Percentiles rank a stretch among this genome's conserved stretches.
phyloP scores from a whole-genome alignment of 352 stramenopile genomes.

The Peronosclerospora sorghi region DNA sequence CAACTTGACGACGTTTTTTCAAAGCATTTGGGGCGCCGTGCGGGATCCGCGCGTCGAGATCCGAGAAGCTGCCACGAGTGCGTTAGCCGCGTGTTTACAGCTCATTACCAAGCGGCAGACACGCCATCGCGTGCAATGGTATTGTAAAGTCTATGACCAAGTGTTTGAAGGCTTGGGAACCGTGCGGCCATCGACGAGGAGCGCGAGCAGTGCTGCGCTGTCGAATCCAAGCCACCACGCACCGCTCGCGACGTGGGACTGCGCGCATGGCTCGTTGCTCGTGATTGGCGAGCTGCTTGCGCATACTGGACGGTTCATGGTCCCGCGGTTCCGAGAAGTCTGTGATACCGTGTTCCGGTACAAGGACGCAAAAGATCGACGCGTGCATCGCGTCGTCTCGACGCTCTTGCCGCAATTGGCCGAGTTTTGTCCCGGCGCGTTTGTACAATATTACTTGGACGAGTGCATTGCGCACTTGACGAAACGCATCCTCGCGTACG shows the following conservation, averaged over 20 bases:
- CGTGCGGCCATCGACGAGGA: slow-evolving; percentile 10
- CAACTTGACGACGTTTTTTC: slow-evolving; percentile 87
- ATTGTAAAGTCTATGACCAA: slow-evolving; percentile 88
- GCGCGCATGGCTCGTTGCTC: slow-evolving; percentile 91
- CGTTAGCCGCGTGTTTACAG: slow-evolving; percentile 80
- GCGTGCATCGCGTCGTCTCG: slow-evolving; percentile 75
- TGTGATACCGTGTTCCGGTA: slow-evolving; percentile 91
- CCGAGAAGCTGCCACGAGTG: slow-evolving; percentile 67
- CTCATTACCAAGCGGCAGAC: slow-evolving; percentile 78
- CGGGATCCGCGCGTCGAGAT: slow-evolving; percentile 69
- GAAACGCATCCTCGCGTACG: slow-evolving; percentile 59
- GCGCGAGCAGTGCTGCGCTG: not conserved
- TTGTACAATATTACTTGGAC: slow-evolving; percentile 89
- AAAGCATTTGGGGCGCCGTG: slow-evolving; percentile 85
- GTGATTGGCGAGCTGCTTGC: slow-evolving; percentile 91
- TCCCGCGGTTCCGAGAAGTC: slow-evolving; percentile 93
- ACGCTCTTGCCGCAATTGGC: slow-evolving; percentile 90
- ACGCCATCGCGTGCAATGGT: slow-evolving; percentile 82
- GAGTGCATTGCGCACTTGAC: slow-evolving; percentile 74
- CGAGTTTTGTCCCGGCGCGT: slow-evolving; percentile 86
- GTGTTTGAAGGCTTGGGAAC: slow-evolving; percentile 74
- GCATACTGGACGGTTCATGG: slow-evolving; percentile 93
- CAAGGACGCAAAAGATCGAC: slow-evolving; percentile 80
- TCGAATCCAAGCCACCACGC: slow-evolving; percentile 6
- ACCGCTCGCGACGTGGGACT: slow-evolving; percentile 46